Evolutionary conservation across 108 stramenopile genomes (phyloP).

Genomic region (Skeletonema potamos): DNA sequence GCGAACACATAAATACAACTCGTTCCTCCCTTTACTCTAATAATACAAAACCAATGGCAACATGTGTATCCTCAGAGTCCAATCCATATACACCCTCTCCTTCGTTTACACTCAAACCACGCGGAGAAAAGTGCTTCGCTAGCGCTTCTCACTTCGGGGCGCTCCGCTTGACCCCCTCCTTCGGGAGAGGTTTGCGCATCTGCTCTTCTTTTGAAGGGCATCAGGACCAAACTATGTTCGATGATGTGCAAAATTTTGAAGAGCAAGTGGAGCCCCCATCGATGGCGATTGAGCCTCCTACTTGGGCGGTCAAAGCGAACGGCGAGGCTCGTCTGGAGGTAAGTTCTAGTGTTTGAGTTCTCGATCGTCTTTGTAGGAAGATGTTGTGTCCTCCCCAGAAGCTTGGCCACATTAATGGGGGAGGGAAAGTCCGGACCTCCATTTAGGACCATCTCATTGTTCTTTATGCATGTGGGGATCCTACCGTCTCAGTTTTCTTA

Average conservation of each 20-base stretch:
- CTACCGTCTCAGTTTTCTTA: neutral
- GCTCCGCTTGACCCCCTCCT: constrained; percentile 13
- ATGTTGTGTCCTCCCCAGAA: neutral
- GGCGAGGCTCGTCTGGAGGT: constrained; percentile 80
- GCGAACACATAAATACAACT: neutral
- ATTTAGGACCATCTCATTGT: too few relatives aligned
- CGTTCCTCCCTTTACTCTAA: neutral
- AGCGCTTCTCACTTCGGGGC: constrained; percentile 4
- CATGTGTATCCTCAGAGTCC: constrained; percentile 34
- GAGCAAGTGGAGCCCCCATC: neutral
- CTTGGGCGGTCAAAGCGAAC: constrained; percentile 77
- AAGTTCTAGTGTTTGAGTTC: constrained; percentile 21
- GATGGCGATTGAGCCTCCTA: constrained; percentile 57
- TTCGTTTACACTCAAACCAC: constrained; percentile 46
- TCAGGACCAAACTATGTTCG: constrained; percentile 3
- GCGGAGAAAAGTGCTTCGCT: constrained; percentile 23
- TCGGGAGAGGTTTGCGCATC: constrained; percentile 34
- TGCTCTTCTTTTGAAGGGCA: constrained; percentile 27
- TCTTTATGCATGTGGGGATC: neutral
- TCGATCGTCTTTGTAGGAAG: neutral
- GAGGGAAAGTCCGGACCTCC: neutral
- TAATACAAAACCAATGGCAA: constrained; percentile 22
- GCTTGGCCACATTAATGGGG: neutral
- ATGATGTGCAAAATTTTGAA: neutral
- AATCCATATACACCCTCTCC: constrained; percentile 28